Conservation (phyloP, 2,329 filamentous ascomycete species). For the Graphium sp. region DNA sequence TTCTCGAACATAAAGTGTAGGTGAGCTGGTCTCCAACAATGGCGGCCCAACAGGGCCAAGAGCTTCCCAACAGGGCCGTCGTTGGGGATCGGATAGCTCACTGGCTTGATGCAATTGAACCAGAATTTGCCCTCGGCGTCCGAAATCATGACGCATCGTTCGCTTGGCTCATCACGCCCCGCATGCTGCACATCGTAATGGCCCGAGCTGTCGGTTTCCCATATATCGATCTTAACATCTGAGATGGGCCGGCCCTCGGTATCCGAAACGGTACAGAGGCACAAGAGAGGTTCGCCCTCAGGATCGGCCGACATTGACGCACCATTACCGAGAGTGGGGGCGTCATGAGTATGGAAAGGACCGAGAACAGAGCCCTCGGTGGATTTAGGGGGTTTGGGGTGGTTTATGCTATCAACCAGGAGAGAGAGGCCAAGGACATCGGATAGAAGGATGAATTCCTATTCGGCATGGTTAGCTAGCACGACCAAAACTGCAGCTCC, state of each 20-base stretch:
- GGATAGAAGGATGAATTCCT: slow-evolving; percentile 63
- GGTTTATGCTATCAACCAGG: slow-evolving; percentile 60
- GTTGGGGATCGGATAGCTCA: slow-evolving; percentile 71
- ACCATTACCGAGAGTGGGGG: slow-evolving; percentile 33
- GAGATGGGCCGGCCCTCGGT: slow-evolving; percentile 39
- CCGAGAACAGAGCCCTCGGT: slow-evolving; percentile 68
- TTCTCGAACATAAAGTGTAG: slow-evolving; percentile 86
- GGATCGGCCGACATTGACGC: slow-evolving; percentile 44
- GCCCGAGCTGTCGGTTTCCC: slow-evolving; percentile 62
- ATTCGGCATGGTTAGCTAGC: slow-evolving; percentile 1
- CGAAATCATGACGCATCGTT: slow-evolving; percentile 12
- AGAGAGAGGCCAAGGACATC: slow-evolving; percentile 60
- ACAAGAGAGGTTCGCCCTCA: slow-evolving; percentile 47
- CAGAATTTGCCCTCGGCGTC: slow-evolving; percentile 37
- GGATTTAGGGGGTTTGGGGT: slow-evolving; percentile 49
- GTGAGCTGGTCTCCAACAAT: slow-evolving; percentile 62
- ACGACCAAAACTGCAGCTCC: neutral
- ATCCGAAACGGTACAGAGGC: slow-evolving; percentile 50
- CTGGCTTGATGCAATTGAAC: slow-evolving; percentile 73
- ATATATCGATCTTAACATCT: slow-evolving; percentile 55
- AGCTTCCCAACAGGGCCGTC: slow-evolving; percentile 71
- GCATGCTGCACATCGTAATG: slow-evolving; percentile 62
- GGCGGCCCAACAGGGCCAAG: slow-evolving; percentile 47
- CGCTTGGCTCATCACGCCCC: slow-evolving; percentile 24
- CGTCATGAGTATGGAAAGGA: slow-evolving; percentile 66